A percentile compares a stretch with the other conserved stretches of the same genome.
Conservation (phyloP, 2,329 filamentous ascomycete genomes). For the Colletotrichum truncatum region DNA sequence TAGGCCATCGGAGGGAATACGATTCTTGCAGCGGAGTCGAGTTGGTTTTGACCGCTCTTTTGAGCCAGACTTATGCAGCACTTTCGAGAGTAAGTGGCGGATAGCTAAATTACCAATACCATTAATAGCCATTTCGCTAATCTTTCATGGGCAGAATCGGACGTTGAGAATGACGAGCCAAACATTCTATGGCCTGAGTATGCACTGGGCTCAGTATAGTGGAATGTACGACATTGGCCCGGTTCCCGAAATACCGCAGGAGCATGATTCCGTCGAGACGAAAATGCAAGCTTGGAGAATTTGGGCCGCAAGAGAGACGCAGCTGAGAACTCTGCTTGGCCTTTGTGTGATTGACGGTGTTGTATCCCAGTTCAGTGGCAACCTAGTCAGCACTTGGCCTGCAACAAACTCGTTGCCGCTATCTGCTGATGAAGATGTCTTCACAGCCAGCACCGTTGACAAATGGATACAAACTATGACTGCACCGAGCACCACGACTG, state of each 20-base stretch:
- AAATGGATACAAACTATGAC: neutral
- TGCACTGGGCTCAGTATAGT: constrained; percentile 10
- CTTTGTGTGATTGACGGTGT: constrained; percentile 2
- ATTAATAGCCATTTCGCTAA: neutral
- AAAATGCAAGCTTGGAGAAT: neutral
- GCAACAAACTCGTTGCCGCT: neutral
- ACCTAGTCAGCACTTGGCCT: neutral
- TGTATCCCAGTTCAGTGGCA: constrained; percentile 5
- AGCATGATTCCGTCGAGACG: neutral
- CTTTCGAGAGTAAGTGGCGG: neutral
- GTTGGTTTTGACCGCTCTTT: neutral
- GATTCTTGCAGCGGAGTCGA: constrained; percentile 1
- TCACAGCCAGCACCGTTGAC: neutral
- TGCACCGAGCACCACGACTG: neutral
- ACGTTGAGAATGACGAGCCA: constrained; percentile 7
- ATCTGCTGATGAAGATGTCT: neutral
- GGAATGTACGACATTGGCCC: neutral
- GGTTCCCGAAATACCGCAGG: neutral
- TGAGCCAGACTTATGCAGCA: constrained; percentile 3
- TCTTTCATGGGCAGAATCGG: neutral
- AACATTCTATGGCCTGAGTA: constrained; percentile 5
- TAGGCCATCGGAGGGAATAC: neutral
- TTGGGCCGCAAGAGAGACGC: constrained; percentile 4
- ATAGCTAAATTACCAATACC: neutral
- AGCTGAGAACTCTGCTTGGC: neutral